phyloP scores from a whole-genome alignment of 768 basidiomycete genomes.

The Pleurotus citrinopileatus region DNA sequence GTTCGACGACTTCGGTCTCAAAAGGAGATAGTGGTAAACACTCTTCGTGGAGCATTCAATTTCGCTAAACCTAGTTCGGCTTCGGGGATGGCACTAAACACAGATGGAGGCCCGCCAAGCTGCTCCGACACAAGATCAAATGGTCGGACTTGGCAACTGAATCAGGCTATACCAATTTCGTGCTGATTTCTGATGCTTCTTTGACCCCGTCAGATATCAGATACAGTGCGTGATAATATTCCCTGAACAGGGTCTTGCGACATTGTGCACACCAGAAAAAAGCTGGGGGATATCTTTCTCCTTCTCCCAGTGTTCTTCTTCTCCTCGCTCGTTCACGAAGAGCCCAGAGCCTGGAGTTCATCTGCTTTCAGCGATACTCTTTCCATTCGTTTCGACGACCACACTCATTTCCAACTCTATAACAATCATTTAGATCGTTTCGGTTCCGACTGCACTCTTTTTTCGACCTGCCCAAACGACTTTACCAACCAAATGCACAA shows the following conservation, averaged over 20 bases:
- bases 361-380: not conserved
- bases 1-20: too few relatives aligned
- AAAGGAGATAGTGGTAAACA: too few relatives aligned
- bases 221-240: conserved; percentile 5
- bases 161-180: conserved; percentile 1
- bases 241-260: conserved; percentile 8
- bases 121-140: not conserved
- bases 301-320: conserved; percentile 1
- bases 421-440: not conserved
- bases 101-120: too few relatives aligned
- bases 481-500: not conserved
- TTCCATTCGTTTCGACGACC: not conserved
- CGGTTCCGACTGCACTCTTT: not conserved
- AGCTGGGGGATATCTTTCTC: not conserved
- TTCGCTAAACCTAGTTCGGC: too few relatives aligned
- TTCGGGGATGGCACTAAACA: too few relatives aligned
- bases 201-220: not conserved
- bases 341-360: not conserved
- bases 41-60: too few relatives aligned
- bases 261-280: not conserved
- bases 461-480: not conserved
- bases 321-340: not conserved
- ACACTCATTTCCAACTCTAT: conserved; percentile 2
- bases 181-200: conserved; percentile 6
- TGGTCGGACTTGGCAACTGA: not conserved